phyloP scores from a whole-genome alignment of 2,329 filamentous ascomycete genomes.

The Aspergillus sp. region DNA sequence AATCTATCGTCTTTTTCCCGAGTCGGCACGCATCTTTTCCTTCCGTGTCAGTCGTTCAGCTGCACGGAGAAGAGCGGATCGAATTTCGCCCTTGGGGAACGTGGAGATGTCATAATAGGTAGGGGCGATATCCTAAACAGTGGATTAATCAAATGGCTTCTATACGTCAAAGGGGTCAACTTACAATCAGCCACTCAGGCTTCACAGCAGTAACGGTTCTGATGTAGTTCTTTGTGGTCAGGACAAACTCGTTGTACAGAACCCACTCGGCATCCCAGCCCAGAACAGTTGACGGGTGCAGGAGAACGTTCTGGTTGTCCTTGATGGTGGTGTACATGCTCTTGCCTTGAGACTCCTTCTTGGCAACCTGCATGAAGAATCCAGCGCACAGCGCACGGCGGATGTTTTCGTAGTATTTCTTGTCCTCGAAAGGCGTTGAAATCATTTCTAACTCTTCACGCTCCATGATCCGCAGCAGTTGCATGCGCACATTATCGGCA shows the following conservation, averaged over 20 bases:
- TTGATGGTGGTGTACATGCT: slow-evolving; percentile 87
- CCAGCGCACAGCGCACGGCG: slow-evolving; percentile 86
- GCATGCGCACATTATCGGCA: slow-evolving; percentile 88
- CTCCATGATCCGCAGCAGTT: slow-evolving; percentile 97
- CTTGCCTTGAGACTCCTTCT: slow-evolving; percentile 85
- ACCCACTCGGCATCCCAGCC: slow-evolving; percentile 93
- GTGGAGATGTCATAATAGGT: slow-evolving; percentile 83
- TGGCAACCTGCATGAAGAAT: slow-evolving; percentile 99
- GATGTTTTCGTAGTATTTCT: slow-evolving; percentile 98
- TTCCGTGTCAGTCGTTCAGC: slow-evolving; percentile 56
- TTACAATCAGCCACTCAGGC: slow-evolving; percentile 89
- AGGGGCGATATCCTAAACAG: slow-evolving; percentile 78
- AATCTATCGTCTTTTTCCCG: slow-evolving; percentile 31
- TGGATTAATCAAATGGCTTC: slow-evolving; percentile 29
- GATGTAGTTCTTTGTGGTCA: slow-evolving; percentile 98
- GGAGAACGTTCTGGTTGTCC: slow-evolving; percentile 87
- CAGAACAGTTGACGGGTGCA: slow-evolving; percentile 91
- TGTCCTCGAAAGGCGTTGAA: slow-evolving; percentile 87
- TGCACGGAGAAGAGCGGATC: slow-evolving; percentile 59
- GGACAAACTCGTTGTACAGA: slow-evolving; percentile 95
- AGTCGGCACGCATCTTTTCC: slow-evolving; percentile 47
- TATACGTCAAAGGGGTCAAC: slow-evolving; percentile 29
- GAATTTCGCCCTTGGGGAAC: slow-evolving; percentile 84
- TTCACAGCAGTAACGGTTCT: slow-evolving; percentile 88
- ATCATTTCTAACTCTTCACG: slow-evolving; percentile 80